Base-by-base conservation (phyloP, 2,329 filamentous ascomycete species). In the Chaetomium sp. region DNA sequence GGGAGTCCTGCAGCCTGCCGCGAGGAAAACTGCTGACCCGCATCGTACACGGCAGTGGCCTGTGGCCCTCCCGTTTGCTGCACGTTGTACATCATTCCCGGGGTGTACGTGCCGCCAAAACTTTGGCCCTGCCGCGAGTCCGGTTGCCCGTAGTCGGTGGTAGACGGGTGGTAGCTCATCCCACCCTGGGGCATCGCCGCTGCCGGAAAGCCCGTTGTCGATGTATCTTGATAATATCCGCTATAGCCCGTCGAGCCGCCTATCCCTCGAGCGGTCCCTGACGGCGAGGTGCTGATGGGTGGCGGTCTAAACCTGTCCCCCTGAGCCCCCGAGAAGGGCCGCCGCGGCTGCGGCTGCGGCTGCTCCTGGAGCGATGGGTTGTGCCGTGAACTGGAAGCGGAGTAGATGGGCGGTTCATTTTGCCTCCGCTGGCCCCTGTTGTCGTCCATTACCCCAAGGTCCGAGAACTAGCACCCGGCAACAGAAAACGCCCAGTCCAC, bases 71-170 rank as follows among this genome's bases (percentile, higher is more conserved):
- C 65, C 57, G 69, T 81, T 75, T 88, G 87, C 74, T 84, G 81
- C 73, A 93, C 89, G 79, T 88, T 89, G 81, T 96, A 96, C 84
- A 95, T 89, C 80, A 94, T 87, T 68, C 85, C 80, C 61, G 87
- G 78, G 72, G 81, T 87, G 81, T 85, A 90, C 75, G 71, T 76
- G 76, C 80, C 80, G 21, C 70, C 77, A 72, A 86, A 88, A 70
- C 76, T 76, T 71, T 83, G 83, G 67, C 82, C 77, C 72, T 82
- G 82, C 69, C 85, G 82, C 70, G 84, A 82, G 67, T 88, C 86
- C 21, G 70, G 29, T 70, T 87, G 84, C 65, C 82, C 80, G 76
- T 91, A 92, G 71, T 88, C 87, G 54, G 71, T 63, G 6, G 74
- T 62, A 59, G 86, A 79, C 72, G 85, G 85, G 76, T 91, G 90